Evolutionary conservation across 192 early-diverging fungal genomes (phyloP).

Genomic region (Backusella parvicylindrica): DNA sequence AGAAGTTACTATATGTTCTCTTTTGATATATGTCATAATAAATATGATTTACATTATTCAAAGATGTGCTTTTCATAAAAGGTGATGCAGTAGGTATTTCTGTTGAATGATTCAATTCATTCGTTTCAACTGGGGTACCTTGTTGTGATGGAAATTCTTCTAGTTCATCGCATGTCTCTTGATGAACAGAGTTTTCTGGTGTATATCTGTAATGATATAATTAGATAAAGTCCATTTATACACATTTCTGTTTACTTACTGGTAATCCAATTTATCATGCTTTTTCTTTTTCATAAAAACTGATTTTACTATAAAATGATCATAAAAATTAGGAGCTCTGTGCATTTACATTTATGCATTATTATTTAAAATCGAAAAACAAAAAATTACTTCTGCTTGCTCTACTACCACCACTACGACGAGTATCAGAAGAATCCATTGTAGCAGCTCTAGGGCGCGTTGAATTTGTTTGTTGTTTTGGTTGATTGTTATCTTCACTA

Average conservation of each 20-base stretch:
- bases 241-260: neutral
- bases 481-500: neutral
- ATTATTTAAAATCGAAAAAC: too few relatives aligned
- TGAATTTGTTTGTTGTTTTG: neutral
- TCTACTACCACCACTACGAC: neutral
- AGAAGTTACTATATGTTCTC: neutral
- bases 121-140: neutral
- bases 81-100: neutral
- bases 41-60: neutral
- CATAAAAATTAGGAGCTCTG: too few relatives aligned
- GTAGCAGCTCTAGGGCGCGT: neutral
- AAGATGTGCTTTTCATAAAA: neutral
- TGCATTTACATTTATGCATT: too few relatives aligned
- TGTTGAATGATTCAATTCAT: too few relatives aligned
- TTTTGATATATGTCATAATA: too few relatives aligned
- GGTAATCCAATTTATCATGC: neutral
- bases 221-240: neutral
- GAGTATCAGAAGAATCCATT: neutral
- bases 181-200: neutral
- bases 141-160: neutral
- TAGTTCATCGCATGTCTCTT: neutral
- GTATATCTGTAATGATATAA: neutral
- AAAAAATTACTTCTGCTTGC: neutral
- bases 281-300: conserved; percentile 17
- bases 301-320: neutral